Evolutionary conservation across 805 yeast species (phyloP), one percentile per base, ranked within the genome.

Genomic region (Lachancea quebecensis): DNA sequence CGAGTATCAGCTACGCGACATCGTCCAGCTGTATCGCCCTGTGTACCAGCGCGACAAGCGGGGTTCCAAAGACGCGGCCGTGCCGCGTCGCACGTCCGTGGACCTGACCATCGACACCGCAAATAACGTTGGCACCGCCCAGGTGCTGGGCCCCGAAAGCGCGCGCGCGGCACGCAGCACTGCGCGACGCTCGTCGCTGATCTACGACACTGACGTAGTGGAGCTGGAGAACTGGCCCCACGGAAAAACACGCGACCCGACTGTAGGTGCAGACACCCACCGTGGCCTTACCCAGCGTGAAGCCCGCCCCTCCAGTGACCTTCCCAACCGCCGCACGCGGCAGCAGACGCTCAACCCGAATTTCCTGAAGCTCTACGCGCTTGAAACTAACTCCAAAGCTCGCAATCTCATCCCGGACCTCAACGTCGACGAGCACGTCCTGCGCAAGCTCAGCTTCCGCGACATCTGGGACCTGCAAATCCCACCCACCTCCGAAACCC

Each of bases 221-320:
- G 65, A 61, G 45, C 42, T 60, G 43, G 63, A 60, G 43, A 51
- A 55, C 10, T 60, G 65, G 65, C 63, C 62, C 14, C 38, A 37
- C 14, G 25, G 25, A 4, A 21, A 21, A 21, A 21, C 25, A 21
- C 25, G 25, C 25, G 25, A 21, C 25, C 25, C 25, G 6, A 7
- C 25, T 4, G 25, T 7, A 4, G 25, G 25, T 4, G 25, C 7
- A 4, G 25, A 21, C 25, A 7, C 25, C 6, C 25, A 21, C 7
- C 25, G 25, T 7, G 25, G 25, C 25, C 25, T 21, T 7, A 21
- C 25, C 25, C 25, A 21, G 25, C 25, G 25, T 21, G 25, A 14
- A 8, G 21, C 37, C 12, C 17, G 15, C 37, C 37, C 37, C 21
- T 6, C 16, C 12, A 16, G 25, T 3, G 41, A 38, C 5, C 41